Base-by-base conservation (phyloP, 148 eudicot species). In the Vaccinium corymbosum region DNA sequence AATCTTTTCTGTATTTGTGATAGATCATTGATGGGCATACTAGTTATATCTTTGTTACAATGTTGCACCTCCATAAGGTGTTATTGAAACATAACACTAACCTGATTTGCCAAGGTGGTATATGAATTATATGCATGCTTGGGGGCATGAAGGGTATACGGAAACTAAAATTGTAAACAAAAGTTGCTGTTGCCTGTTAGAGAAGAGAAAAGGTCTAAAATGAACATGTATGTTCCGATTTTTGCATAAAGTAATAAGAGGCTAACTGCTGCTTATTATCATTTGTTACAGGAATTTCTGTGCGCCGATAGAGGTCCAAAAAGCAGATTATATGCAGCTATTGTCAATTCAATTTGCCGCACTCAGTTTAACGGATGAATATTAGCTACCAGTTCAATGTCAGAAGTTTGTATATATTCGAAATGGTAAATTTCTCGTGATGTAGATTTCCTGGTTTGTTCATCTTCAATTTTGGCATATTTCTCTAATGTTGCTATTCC, bases 291-390 rank as follows among this genome's bases (percentile, higher is more conserved):
- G 86, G 79, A 59, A 80, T 57, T 20, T 48, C 9, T 25, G 17
- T 16, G 27, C 72, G 0, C 86, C 86, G 2, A 57, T 80, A 62
- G 55, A n/a, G 35, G 55, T 20, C 64, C 49, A 15, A 2, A 22
- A 17, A 35, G 19, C 46, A 32, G 83, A 80, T 72, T 57, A 20
- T 22, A 42, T 61, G 50, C 20, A 25, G 19, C 42, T 57, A 7
- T 56, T 85, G 70, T 13, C 83, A 35, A 73, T 71, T 72, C 73
- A 74, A 80, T 38, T 80, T 53, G 80, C 86, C 25, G 78, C 46
- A 42, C 79, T 85, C 12, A 80, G 83, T 73, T 27, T 84, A 7
- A 4, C 3, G 20, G 78, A 83, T 50, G 81, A 62, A 3, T 76
- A 75, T 76, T 48, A 76, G 27, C 13, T 76, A 48, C 79, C 51